phyloP scores from a whole-genome alignment of 768 basidiomycete genomes.

The Kwoniella sp. region DNA sequence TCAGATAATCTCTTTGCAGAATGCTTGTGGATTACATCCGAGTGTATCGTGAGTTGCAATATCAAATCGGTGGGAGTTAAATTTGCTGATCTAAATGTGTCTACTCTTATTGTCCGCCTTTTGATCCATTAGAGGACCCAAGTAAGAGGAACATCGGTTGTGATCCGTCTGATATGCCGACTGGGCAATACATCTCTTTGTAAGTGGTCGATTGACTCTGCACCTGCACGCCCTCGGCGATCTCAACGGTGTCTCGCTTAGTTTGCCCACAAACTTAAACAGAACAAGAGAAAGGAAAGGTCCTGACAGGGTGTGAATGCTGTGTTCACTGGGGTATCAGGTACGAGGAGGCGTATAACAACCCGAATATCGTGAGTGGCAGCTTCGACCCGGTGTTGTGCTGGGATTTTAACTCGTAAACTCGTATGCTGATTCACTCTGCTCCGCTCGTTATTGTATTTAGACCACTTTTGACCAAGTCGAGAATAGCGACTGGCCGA shows the following conservation, averaged over 20 bases:
- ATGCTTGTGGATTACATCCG: constrained; percentile 87
- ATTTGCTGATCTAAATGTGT: too few species aligned
- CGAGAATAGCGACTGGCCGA: constrained; percentile 35
- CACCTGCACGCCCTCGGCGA: too few species aligned
- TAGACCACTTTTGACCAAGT: constrained; percentile 43
- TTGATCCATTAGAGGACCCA: constrained; percentile 46
- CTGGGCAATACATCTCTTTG: constrained; percentile 69
- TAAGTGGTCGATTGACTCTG: too few species aligned
- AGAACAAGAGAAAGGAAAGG: too few species aligned
- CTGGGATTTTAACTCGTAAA: too few species aligned
- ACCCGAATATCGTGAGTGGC: constrained; percentile 52
- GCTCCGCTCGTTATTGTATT: background rate
- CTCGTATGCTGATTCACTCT: background rate
- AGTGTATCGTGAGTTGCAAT: constrained; percentile 68
- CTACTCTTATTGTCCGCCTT: background rate
- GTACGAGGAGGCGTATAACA: constrained; percentile 44
- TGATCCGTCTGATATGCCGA: constrained; percentile 76
- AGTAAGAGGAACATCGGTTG: constrained; percentile 71
- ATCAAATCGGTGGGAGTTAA: too few species aligned
- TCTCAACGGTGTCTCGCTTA: too few species aligned
- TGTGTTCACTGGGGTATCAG: too few species aligned
- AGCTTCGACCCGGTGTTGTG: background rate
- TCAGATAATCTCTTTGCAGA: constrained; percentile 44
- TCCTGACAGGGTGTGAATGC: too few species aligned
- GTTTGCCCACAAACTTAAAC: too few species aligned